Evolutionary conservation across 176 grass and related monocot genomes (phyloP).

Genomic region (Tuctoria greenei): DNA sequence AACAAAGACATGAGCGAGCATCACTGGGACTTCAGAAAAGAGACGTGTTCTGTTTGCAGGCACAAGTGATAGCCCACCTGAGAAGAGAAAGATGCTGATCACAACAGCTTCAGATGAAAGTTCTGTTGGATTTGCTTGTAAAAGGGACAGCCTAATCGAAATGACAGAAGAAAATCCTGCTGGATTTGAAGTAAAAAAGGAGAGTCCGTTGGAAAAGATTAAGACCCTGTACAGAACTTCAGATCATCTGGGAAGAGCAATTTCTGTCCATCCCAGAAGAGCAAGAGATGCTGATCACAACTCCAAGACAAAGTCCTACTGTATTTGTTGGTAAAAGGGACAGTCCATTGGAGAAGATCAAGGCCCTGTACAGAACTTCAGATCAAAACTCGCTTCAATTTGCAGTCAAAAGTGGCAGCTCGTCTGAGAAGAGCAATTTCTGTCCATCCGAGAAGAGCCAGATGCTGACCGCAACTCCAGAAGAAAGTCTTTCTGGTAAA

Average conservation of each 20-base stretch:
- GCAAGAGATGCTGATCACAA: background rate
- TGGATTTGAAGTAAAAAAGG: background rate
- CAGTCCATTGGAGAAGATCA: background rate
- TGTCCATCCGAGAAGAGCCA: slow-evolving; percentile 33
- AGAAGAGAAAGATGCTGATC: slow-evolving; percentile 36
- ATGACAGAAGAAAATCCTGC: slow-evolving; percentile 15
- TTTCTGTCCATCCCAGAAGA: too few species aligned
- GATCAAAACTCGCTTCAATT: slow-evolving; percentile 22
- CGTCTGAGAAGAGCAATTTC: background rate
- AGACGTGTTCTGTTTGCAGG: slow-evolving; percentile 18
- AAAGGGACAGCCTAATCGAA: background rate
- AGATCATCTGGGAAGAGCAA: background rate
- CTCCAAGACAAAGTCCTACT: background rate
- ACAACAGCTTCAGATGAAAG: slow-evolving; percentile 25
- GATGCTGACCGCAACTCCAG: slow-evolving; percentile 10
- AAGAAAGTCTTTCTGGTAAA: slow-evolving; percentile 11
- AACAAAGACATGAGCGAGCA: background rate
- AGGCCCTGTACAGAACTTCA: background rate
- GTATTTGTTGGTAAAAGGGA: background rate
- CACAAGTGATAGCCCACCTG: slow-evolving; percentile 20
- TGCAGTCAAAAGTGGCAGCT: slow-evolving; percentile 20
- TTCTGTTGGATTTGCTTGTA: background rate
- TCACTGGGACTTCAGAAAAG: slow-evolving; percentile 30
- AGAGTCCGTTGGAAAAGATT: slow-evolving; percentile 23
- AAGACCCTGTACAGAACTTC: slow-evolving; percentile 17